Evolutionary conservation across 805 yeast genomes (phyloP).

Genomic region (Saccharomycopsis oosterbeekiorum): DNA sequence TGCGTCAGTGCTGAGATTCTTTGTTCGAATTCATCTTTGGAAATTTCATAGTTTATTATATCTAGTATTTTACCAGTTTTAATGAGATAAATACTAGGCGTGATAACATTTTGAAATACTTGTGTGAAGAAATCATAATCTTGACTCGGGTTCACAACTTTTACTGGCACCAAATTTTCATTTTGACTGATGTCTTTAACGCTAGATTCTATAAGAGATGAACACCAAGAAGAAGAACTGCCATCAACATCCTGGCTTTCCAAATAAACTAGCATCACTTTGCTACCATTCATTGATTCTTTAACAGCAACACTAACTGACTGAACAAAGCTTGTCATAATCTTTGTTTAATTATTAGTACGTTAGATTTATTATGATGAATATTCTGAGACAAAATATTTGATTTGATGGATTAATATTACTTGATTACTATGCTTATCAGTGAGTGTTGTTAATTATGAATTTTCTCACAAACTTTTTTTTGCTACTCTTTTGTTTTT

Average conservation of each 20-base stretch:
- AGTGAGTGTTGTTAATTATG: too few species aligned
- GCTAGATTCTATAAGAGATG: background rate
- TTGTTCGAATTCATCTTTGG: conserved; percentile 23
- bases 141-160: conserved; percentile 30
- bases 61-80: conserved; percentile 37
- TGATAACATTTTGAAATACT: conserved; percentile 39
- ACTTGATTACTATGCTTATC: too few species aligned
- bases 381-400: too few species aligned
- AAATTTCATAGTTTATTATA: conserved; percentile 29
- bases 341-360: background rate
- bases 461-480: background rate
- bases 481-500: background rate
- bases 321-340: background rate
- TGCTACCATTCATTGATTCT: background rate
- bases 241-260: background rate
- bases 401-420: too few species aligned
- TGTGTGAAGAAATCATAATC: conserved; percentile 43
- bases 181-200: background rate
- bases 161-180: conserved; percentile 24
- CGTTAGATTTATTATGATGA: background rate
- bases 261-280: background rate
- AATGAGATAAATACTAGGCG: conserved; percentile 53
- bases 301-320: background rate
- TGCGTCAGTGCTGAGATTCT: conserved; percentile 20
- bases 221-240: background rate